A percentile compares a stretch with the other conserved stretches of the same genome.
Conservation (phyloP, 768 basidiomycete species). For the Rossbeevera mucosa region DNA sequence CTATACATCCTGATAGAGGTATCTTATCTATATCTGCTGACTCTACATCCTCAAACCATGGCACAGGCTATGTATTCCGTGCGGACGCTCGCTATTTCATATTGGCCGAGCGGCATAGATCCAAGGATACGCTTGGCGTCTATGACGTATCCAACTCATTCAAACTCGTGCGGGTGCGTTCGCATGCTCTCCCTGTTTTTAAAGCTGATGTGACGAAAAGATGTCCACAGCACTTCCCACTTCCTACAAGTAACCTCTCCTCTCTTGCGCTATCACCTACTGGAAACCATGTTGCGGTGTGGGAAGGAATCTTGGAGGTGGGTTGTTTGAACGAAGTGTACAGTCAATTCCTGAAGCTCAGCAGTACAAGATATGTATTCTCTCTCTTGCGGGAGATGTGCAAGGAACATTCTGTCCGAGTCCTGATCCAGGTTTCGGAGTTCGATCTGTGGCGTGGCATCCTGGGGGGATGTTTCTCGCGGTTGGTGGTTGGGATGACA, state of each 20-base stretch:
- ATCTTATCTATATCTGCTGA: not conserved
- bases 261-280: constrained; percentile 73
- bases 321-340: constrained; percentile 6
- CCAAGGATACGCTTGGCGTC: constrained; percentile 80
- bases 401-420: constrained; percentile 66
- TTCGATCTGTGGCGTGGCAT: constrained; percentile 79
- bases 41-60: not conserved
- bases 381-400: constrained; percentile 61
- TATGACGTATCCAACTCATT: constrained; percentile 73
- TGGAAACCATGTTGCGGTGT: constrained; percentile 70
- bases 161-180: constrained; percentile 62
- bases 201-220: constrained; percentile 18
- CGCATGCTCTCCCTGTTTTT: not conserved
- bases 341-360: not conserved
- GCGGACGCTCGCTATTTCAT: constrained; percentile 80
- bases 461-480: constrained; percentile 80
- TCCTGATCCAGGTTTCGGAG: constrained; percentile 79
- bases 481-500: constrained; percentile 86
- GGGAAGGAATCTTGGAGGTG: constrained; percentile 86
- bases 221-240: constrained; percentile 66
- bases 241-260: constrained; percentile 68
- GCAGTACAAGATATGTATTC: constrained; percentile 73
- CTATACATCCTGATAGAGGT: constrained; percentile 80
- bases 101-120: constrained; percentile 84
- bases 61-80: constrained; percentile 69